Evolutionary conservation across 148 eudicot genomes (phyloP), one percentile per base, ranked within the genome.

Genomic region (Nepenthes mirabilis): DNA sequence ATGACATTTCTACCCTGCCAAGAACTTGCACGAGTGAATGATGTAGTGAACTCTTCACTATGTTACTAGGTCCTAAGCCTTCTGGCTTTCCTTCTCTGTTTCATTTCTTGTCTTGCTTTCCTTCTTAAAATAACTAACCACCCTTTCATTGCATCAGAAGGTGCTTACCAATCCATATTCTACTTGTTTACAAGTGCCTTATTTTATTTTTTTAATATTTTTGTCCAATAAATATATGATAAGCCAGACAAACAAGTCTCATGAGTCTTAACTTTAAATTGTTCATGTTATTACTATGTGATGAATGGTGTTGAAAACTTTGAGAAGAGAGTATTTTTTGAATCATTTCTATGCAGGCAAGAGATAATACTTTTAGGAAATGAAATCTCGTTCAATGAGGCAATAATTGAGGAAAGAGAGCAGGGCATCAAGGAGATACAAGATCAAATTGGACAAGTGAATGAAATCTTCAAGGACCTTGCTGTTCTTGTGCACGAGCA

Each of bases 401-500:
- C 85, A 14, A 80, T 83, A 65, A 70, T 83, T 53, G 89, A 80
- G 61, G 89, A 83, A 59, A 81, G 90, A 53, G 90, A 84, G 23
- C 90, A 81, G 52, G 90, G 90, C 56, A 77, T 84, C 34, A 70
- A 58, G 73, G 91, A 85, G 59, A 76, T 85, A 69, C 83, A 85
- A 70, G 52, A 77, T 60, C 84, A 85, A 73, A 85, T 85, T 68
- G 88, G 91, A 35, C 70, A 85, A 79, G 85, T 74, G 37, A 85
- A 79, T 70, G 91, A 85, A 70, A 83, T 85, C 43, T 85, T 82
- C 72, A 78, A 80, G 70, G 91, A 85, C 75, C 84, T 85, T 52
- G 88, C 85, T 61, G 85, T 82, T 62, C 73, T 85, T 68, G 82
- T 82, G 35, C 81, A 85, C n/a, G 88, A 85, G 65, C 88, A 82